A percentile compares a stretch with the other conserved stretches of the same genome.
phyloP scores from a whole-genome alignment of 1,139 yeast species.

The Sugiyamaella pinicola region DNA sequence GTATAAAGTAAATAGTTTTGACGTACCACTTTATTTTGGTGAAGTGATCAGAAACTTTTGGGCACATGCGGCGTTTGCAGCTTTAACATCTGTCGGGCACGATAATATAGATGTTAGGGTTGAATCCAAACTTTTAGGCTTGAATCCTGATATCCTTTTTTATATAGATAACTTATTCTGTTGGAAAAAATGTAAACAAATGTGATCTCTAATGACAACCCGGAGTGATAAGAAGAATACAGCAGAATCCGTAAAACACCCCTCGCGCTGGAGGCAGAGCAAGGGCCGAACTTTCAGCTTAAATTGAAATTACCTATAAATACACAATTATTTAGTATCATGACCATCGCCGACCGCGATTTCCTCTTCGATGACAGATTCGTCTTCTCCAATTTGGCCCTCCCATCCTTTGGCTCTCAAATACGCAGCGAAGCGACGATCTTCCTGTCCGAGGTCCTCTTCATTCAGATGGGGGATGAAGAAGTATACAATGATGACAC shows the following conservation, averaged over 20 bases:
- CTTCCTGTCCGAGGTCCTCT: slow-evolving; percentile 71
- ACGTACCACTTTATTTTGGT: background rate
- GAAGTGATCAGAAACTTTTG: slow-evolving; percentile 1
- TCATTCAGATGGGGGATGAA: slow-evolving; percentile 72
- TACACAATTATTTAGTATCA: slow-evolving; percentile 5
- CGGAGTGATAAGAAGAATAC: too few species aligned
- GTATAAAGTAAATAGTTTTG: background rate
- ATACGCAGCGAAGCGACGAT: slow-evolving; percentile 62
- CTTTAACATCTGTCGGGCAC: background rate
- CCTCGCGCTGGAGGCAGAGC: too few species aligned
- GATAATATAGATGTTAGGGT: too few species aligned
- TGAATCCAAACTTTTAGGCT: too few species aligned
- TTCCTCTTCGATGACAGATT: slow-evolving; percentile 12
- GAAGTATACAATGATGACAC: slow-evolving; percentile 60
- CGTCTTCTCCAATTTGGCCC: slow-evolving; percentile 55
- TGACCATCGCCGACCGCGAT: slow-evolving; percentile 15
- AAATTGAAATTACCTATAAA: background rate
- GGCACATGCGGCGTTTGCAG: slow-evolving; percentile 1
- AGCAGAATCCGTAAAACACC: too few species aligned
- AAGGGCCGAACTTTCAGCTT: too few species aligned
- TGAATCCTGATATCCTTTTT: too few species aligned
- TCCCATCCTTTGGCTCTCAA: slow-evolving; percentile 67
- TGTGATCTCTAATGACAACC: too few species aligned
- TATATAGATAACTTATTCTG: too few species aligned
- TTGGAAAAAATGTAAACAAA: too few species aligned